These are phyloP conservation scores for Dioscorea dumetorum DNA, from an alignment of 106 monocot species.

Conservation along the genomic window DNA sequence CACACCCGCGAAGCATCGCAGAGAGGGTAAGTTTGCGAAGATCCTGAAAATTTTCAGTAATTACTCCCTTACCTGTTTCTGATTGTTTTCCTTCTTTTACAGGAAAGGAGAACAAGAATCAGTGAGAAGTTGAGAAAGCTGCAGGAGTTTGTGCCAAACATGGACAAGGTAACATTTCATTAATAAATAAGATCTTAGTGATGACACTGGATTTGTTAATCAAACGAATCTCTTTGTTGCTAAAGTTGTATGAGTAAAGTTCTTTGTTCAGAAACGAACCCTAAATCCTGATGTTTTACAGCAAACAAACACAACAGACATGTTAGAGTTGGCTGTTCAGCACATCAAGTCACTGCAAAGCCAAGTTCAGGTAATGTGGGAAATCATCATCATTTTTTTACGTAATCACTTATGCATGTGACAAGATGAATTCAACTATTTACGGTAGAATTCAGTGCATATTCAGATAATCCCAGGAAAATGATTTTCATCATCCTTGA, in stretches of 20 bases:
- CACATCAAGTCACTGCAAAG: conserved; percentile 62
- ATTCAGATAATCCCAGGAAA: no score
- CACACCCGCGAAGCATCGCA: conserved; percentile 63
- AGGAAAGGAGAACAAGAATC: conserved; percentile 44
- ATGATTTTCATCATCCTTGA: no score
- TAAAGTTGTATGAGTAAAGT: no score
- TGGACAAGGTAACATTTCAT: conserved; percentile 31
- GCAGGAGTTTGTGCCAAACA: conserved; percentile 42
- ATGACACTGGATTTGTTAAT: no score
- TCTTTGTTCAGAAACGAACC: no score
- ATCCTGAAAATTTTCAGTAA: not conserved
- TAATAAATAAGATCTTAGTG: no score
- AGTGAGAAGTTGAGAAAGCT: conserved; percentile 37
- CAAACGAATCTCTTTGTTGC: not conserved
- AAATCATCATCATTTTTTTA: not conserved
- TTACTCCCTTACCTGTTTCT: no score
- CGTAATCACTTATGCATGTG: not conserved
- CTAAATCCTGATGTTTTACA: conserved; percentile 12
- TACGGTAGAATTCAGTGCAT: no score
- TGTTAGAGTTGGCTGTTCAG: conserved; percentile 83
- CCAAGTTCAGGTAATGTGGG: conserved; percentile 44
- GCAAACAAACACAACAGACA: conserved; percentile 87
- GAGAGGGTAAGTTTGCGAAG: conserved; percentile 37
- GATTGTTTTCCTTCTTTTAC: no score
- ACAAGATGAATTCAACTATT: not conserved